phyloP scores from a whole-genome alignment of 768 basidiomycete genomes.

The Termitomyces sp. region DNA sequence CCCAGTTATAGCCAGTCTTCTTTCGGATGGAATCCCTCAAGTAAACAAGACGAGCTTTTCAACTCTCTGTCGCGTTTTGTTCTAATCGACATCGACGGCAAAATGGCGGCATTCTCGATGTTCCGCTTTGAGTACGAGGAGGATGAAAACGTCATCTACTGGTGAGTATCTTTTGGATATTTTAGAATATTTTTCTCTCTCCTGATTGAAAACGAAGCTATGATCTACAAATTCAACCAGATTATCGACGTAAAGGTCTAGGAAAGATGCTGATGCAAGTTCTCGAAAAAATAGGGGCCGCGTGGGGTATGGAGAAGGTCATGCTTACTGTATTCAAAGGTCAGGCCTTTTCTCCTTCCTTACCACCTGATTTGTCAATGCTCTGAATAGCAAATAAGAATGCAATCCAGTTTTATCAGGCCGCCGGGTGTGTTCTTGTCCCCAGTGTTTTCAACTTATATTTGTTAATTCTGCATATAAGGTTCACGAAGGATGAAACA shows the following conservation, averaged over 20 bases:
- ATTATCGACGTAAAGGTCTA: slow-evolving; percentile 45
- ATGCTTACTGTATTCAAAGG: slow-evolving; percentile 76
- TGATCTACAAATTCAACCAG: slow-evolving; percentile 59
- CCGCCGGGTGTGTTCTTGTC: slow-evolving; percentile 41
- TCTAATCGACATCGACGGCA: slow-evolving; percentile 27
- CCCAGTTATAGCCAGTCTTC: slow-evolving; percentile 50
- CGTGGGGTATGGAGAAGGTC: slow-evolving; percentile 60
- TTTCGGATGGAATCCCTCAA: slow-evolving; percentile 58
- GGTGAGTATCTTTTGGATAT: slow-evolving; percentile 35
- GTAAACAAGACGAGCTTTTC: slow-evolving; percentile 60
- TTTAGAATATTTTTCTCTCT: background rate
- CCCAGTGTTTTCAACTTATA: background rate
- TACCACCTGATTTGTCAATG: slow-evolving; percentile 7
- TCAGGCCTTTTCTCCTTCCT: slow-evolving; percentile 20
- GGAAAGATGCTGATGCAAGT: slow-evolving; percentile 49
- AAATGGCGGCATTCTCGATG: slow-evolving; percentile 39
- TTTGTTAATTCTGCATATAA: slow-evolving; percentile 16
- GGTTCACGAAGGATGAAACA: slow-evolving; percentile 47
- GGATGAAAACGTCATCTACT: slow-evolving; percentile 58
- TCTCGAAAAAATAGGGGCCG: slow-evolving; percentile 43
- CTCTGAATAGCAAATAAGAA: slow-evolving; percentile 33
- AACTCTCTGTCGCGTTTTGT: slow-evolving; percentile 55
- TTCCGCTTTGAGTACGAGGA: slow-evolving; percentile 77
- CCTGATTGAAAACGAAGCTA: slow-evolving; percentile 42
- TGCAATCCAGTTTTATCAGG: slow-evolving; percentile 48